Conservation (phyloP, 2,329 filamentous ascomycete genomes). For the Ascosphaera aggregata region DNA sequence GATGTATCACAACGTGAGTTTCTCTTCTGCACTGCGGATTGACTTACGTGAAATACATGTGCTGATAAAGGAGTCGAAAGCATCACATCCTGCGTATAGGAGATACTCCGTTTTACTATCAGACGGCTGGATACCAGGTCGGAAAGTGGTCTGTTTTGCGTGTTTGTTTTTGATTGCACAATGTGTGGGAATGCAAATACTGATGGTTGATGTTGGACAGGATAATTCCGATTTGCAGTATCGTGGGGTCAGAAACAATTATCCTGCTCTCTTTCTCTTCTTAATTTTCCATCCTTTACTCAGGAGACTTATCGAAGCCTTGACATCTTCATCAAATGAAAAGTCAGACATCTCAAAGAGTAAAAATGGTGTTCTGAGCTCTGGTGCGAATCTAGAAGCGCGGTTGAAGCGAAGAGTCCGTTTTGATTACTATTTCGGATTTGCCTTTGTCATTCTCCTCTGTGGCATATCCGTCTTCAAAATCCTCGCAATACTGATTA, state of each 20-base stretch:
- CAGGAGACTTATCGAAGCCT: slow-evolving; percentile 44
- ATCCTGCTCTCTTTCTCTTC: slow-evolving; percentile 56
- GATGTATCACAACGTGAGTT: slow-evolving; percentile 57
- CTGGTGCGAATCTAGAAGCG: slow-evolving; percentile 23
- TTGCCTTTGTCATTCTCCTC: slow-evolving; percentile 52
- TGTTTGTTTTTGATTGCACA: too few species aligned
- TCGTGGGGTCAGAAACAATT: slow-evolving; percentile 57
- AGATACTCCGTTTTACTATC: slow-evolving; percentile 49
- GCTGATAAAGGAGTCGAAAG: slow-evolving; percentile 22
- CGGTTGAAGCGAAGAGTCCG: slow-evolving; percentile 45
- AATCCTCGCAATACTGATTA: slow-evolving; percentile 51
- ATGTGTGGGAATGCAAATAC: too few species aligned
- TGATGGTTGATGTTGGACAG: slow-evolving; percentile 24
- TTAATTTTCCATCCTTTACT: slow-evolving; percentile 58
- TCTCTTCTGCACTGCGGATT: not conserved
- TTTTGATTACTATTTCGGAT: slow-evolving; percentile 65
- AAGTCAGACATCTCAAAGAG: slow-evolving; percentile 7
- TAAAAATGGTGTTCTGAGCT: slow-evolving; percentile 4
- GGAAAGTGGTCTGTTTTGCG: slow-evolving; percentile 46
- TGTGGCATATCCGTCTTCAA: slow-evolving; percentile 76
- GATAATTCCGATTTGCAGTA: slow-evolving; percentile 87
- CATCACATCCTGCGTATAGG: slow-evolving; percentile 55
- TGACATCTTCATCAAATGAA: slow-evolving; percentile 20
- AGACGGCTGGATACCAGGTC: slow-evolving; percentile 75
- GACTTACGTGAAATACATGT: slow-evolving; percentile 2